Evolutionary conservation across 495 filamentous ascomycete species (phyloP), one percentile per base, ranked within the genome.

Genomic region (Trypethelium eluteriae): DNA sequence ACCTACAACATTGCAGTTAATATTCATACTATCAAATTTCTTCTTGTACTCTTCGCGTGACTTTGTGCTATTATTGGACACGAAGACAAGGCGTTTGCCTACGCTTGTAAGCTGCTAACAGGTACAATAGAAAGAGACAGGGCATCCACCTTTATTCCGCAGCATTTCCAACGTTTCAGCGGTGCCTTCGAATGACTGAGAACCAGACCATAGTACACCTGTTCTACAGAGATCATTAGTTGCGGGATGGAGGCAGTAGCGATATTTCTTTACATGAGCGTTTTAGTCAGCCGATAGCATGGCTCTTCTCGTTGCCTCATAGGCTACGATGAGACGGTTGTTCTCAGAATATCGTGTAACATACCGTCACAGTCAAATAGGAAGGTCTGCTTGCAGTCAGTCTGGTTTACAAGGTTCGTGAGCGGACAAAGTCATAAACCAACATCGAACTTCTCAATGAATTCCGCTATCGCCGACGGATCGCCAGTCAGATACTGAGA

Each of bases 21-120:
- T 96, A 0, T 90, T 90, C 71, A 96, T 79, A 34, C 74, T 77
- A n/a, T 88, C 85, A 59, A 98, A 85, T 71, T 97, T 98, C 78
- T 93, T 92, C 75, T 87, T 86, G 77, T 98, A 98, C 72, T 95
- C 91, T 35, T 85, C 82, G 18, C 94, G 90, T 18, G 93, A 96
- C 75, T 98, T 98, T 38, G 94, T 98, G 75, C 90, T 95, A 82
- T 99, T 99, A 77, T 99, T 99, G 2, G 94, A 98, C 57, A 99
- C 94, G 74, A 99, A 99, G 67, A 99, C 86, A 18, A 94, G 80
- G 76, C 87, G 89, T 76, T 99, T 99, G 64, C 90, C 92, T 94
- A 68, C 1, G 25, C 49, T 16, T 7, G 49, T 67, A n/a, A 67
- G 57, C 36, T 32, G 4, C n/a, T 25, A 3, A 35, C 53, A 12